Evolutionary conservation across 225 moss, liverwort and hornwort species (phyloP).

Genomic region (Climacium dendroides): DNA sequence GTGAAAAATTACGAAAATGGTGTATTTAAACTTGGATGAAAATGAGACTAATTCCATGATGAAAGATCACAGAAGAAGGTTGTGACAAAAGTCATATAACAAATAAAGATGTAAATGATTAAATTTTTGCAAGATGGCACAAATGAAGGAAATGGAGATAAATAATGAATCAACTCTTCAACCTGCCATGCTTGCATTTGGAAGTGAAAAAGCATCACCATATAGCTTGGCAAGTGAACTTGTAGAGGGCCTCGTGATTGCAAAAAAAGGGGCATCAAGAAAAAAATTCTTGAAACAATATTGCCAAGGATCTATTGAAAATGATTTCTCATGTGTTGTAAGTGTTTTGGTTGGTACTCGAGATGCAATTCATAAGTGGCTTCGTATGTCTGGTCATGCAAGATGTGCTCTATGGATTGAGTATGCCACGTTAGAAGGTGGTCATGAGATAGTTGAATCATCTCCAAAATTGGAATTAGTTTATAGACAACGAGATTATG

Average conservation of each 20-base stretch:
- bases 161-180: not conserved
- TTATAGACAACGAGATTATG: slow-evolving; percentile 41
- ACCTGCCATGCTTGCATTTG: slow-evolving; percentile 7
- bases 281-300: slow-evolving; percentile 12
- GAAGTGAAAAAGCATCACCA: not conserved
- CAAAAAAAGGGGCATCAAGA: slow-evolving; percentile 16
- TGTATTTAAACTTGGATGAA: not conserved
- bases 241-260: slow-evolving; percentile 34
- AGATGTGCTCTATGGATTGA: slow-evolving; percentile 63
- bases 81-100: not conserved
- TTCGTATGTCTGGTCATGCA: slow-evolving; percentile 35
- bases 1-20: not conserved
- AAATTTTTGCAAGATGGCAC: not conserved
- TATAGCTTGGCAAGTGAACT: not conserved
- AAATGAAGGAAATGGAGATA: not conserved
- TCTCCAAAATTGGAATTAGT: slow-evolving; percentile 36
- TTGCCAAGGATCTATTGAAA: not conserved
- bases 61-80: not conserved
- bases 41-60: not conserved
- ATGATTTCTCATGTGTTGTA: not conserved
- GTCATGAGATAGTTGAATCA: not conserved
- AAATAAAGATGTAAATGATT: not conserved
- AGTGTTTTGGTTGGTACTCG: slow-evolving; percentile 42
- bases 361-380: slow-evolving; percentile 59
- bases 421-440: not conserved